Evolutionary conservation across 176 grass and related monocot genomes (phyloP).

Genomic region (Oryza nivara): DNA sequence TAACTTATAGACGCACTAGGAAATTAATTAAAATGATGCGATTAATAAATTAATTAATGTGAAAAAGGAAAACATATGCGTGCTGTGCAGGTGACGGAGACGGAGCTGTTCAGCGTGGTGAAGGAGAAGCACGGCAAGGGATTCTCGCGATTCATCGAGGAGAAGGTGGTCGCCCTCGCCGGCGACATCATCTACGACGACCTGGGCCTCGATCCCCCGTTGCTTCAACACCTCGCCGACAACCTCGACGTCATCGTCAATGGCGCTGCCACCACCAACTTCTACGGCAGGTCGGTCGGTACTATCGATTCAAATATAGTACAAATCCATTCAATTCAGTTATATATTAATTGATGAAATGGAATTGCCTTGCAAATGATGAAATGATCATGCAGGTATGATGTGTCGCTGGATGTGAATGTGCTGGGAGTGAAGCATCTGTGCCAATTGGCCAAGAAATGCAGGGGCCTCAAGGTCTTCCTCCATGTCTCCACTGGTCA

Average conservation of each 20-base stretch:
- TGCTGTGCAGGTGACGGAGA: slow-evolving; percentile 54
- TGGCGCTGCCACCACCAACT: slow-evolving; percentile 75
- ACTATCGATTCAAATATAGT: too few species aligned
- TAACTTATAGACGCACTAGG: too few species aligned
- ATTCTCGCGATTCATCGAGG: slow-evolving; percentile 49
- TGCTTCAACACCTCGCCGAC: slow-evolving; percentile 41
- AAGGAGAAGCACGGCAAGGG: slow-evolving; percentile 60
- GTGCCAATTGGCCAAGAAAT: slow-evolving; percentile 71
- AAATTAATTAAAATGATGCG: too few species aligned
- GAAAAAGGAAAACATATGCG: background rate
- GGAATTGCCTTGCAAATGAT: too few species aligned
- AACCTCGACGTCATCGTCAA: slow-evolving; percentile 74
- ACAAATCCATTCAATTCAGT: background rate
- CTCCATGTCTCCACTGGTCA: slow-evolving; percentile 85
- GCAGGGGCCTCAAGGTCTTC: slow-evolving; percentile 62
- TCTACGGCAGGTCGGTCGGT: slow-evolving; percentile 60
- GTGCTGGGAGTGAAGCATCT: slow-evolving; percentile 63
- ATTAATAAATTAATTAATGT: background rate
- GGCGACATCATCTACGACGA: slow-evolving; percentile 63
- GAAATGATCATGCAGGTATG: slow-evolving; percentile 40
- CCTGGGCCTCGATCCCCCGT: slow-evolving; percentile 54
- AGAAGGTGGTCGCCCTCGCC: slow-evolving; percentile 67
- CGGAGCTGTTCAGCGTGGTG: slow-evolving; percentile 68
- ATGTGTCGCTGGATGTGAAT: slow-evolving; percentile 62
- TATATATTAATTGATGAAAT: background rate